Conservation (phyloP, 176 grass and related monocot species). For the Carex littledalei region DNA sequence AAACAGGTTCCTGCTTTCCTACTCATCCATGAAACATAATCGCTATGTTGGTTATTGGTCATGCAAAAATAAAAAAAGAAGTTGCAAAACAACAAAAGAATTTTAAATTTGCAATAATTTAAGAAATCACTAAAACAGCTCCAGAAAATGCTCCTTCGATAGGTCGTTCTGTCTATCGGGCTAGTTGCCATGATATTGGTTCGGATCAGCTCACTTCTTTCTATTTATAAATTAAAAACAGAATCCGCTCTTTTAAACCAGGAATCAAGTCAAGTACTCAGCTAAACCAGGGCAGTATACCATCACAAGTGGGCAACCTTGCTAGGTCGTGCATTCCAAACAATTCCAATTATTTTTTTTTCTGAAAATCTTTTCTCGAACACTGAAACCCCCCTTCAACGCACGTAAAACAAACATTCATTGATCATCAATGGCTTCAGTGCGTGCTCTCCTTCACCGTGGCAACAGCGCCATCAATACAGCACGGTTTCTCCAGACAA, state of each 20-base stretch:
- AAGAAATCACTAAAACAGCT: neutral
- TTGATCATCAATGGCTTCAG: neutral
- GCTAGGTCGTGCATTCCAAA: neutral
- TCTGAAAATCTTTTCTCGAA: neutral
- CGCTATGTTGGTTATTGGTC: too few relatives aligned
- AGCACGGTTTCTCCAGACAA: neutral
- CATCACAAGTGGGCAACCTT: slow-evolving; percentile 5
- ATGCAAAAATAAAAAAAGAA: neutral
- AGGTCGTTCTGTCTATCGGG: too few relatives aligned
- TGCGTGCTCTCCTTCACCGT: neutral
- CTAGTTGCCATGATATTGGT: neutral
- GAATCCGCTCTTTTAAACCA: neutral
- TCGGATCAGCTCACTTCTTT: neutral
- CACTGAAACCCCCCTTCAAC: neutral
- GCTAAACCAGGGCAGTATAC: neutral
- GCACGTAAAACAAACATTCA: neutral
- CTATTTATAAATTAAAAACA: neutral
- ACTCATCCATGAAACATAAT: too few relatives aligned
- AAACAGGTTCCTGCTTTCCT: too few relatives aligned
- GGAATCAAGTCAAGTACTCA: neutral
- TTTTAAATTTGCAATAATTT: too few relatives aligned
- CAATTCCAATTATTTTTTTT: neutral
- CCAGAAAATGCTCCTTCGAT: neutral
- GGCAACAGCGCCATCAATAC: neutral
- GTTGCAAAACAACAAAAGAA: too few relatives aligned